Base-by-base conservation (phyloP, 208 protist genomes). In the Trypanosomatidae sp. region DNA sequence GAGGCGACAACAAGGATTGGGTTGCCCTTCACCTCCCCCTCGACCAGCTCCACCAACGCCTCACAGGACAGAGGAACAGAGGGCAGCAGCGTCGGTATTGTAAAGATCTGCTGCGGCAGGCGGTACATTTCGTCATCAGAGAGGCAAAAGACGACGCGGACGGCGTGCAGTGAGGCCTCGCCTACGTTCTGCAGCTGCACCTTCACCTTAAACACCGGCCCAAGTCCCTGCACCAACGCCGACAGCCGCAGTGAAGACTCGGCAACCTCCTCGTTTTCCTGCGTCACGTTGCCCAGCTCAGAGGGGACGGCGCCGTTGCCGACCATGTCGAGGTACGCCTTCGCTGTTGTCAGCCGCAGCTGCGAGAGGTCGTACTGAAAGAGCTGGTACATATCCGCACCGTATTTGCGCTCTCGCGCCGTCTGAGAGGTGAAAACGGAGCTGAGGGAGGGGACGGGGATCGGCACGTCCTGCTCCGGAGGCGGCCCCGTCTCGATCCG, bases 321-420 rank as follows among this genome's bases (percentile, higher is more conserved):
- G 7, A 66, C 52, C 52, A 72, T 76, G 0, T 64, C 78, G 28
- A 98, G 82, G 74, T 98, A 99, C 33, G 92, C 86, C 44, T 93
- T 90, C 2, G 95, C 91, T 12, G 96, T 96, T 17, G 72, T 74
- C 15, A 99, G 86, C 0, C 94, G 82, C 46, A 99, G 72, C 73
- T 89, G 85, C 76, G 87, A 97, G 7, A 98, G 77, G 77, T 99
- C 97, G 64, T 92, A 85, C 82, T 98, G 96, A 73, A 98, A 98
- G 59, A 88, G 84, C 28, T 86, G 77, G 74, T 99, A 96, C 82
- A 98, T 98, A 46, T 97, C 90, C 19, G 89, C 70, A 13, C 84
- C 79, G 77, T 91, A 92, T 46, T 85, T 76, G 52, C 85, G 85
- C 85, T 99, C 97, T 5, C 97, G 88, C 72, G 96, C 85, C 41